These are phyloP conservation scores for Metarhizium humberi DNA, from an alignment of 2,329 filamentous ascomycete species.

Conservation along the genomic window DNA sequence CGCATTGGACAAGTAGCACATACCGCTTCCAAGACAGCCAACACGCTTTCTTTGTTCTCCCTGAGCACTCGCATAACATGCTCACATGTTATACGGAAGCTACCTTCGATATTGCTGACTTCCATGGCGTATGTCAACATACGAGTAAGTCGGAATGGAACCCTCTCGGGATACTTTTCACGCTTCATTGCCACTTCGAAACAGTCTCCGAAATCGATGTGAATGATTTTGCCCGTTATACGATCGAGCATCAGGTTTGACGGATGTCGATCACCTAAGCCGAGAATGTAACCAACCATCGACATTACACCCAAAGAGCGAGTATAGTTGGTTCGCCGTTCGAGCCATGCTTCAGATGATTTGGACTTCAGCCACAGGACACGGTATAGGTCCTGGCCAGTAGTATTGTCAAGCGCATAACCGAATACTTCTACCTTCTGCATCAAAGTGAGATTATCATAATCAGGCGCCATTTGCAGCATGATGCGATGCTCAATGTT, in stretches of 20 bases:
- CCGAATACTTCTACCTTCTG: constrained; percentile 99
- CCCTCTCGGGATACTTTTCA: constrained; percentile 95
- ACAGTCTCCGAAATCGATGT: constrained; percentile 98
- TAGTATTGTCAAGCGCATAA: constrained; percentile 98
- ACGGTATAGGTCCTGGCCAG: constrained; percentile 94
- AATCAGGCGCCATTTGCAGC: constrained; percentile 99
- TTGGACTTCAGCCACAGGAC: constrained; percentile 99
- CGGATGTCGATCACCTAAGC: constrained; percentile 90
- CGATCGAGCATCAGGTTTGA: constrained; percentile 97
- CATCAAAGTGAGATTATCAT: constrained; percentile 97
- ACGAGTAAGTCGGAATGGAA: constrained; percentile 92
- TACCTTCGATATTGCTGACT: constrained; percentile 98
- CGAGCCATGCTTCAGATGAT: constrained; percentile 95
- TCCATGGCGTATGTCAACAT: constrained; percentile 99
- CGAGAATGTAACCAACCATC: constrained; percentile 99
- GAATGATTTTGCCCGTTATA: constrained; percentile 91
- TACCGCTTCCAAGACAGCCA: constrained; percentile 96
- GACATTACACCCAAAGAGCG: constrained; percentile 97
- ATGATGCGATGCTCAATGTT: constrained; percentile 99
- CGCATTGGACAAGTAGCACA: constrained; percentile 33
- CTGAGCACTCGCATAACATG: constrained; percentile 95
- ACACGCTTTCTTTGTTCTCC: constrained; percentile 96
- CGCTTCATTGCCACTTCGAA: constrained; percentile 99
- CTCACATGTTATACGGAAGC: constrained; percentile 95
- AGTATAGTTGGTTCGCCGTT: constrained; percentile 97